Conservation (phyloP, 129 eudicot species). For the Pittosporum tobira region DNA sequence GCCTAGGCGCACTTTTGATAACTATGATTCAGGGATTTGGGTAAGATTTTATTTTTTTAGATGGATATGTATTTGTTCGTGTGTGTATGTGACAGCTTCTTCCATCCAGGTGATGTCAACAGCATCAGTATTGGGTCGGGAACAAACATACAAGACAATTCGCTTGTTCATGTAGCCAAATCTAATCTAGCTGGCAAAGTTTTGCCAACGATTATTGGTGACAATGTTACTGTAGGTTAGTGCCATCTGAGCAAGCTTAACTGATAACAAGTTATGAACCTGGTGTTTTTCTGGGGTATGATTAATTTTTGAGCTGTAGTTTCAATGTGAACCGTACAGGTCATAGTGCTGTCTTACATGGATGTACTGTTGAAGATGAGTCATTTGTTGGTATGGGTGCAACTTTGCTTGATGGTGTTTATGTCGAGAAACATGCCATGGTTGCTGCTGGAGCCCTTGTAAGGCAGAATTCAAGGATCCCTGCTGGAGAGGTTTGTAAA, state of each 20-base stretch:
- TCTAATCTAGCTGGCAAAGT: conserved; percentile 79
- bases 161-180: conserved; percentile 96
- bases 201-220: conserved; percentile 76
- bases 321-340: conserved; percentile 32
- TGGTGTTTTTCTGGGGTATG: background rate
- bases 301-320: conserved; percentile 8
- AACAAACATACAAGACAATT: conserved; percentile 88
- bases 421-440: conserved; percentile 81
- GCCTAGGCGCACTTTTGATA: too few relatives aligned
- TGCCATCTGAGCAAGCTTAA: conserved; percentile 4
- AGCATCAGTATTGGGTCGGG: conserved; percentile 79
- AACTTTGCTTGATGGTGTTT: conserved; percentile 77
- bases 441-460: conserved; percentile 96
- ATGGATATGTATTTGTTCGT: too few relatives aligned
- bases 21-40: too few relatives aligned
- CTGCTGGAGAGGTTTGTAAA: conserved; percentile 71
- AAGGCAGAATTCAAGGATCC: conserved; percentile 75
- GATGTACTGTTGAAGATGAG: conserved; percentile 83
- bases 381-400: conserved; percentile 98
- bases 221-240: conserved; percentile 95
- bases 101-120: conserved; percentile 78
- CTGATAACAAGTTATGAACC: background rate
- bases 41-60: too few relatives aligned
- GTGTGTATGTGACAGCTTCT: conserved; percentile 10
- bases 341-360: conserved; percentile 90